phyloP scores from a whole-genome alignment of 148 eudicot species.

The Dianthus caryophyllus region DNA sequence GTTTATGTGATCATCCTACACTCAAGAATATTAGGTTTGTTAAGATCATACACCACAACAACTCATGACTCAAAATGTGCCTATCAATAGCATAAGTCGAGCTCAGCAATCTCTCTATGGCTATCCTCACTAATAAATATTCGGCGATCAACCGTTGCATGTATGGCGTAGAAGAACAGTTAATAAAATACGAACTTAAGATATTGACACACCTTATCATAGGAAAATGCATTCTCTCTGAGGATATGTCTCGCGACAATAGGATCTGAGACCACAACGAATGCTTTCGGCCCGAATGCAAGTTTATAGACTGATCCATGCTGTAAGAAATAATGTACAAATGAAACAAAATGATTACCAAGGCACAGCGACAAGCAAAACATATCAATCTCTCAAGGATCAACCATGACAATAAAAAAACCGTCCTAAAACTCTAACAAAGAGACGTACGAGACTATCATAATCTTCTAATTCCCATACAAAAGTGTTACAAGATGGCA shows the following conservation, averaged over 20 bases:
- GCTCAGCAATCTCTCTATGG: neutral
- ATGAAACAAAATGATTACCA: neutral
- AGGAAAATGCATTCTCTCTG: conserved; percentile 92
- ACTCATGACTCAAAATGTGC: too few species aligned
- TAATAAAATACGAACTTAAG: neutral
- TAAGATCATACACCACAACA: too few species aligned
- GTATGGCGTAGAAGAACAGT: neutral
- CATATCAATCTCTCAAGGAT: neutral
- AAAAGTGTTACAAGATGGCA: neutral
- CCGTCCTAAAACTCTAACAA: neutral
- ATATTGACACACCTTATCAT: conserved; percentile 75
- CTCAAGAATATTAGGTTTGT: too few species aligned
- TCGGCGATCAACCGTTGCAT: neutral
- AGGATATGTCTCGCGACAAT: conserved; percentile 83
- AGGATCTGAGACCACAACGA: conserved; percentile 96
- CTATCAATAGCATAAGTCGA: too few species aligned
- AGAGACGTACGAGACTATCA: neutral
- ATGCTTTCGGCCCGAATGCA: conserved; percentile 99
- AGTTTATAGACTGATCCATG: conserved; percentile 97
- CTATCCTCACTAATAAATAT: neutral
- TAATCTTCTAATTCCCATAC: neutral
- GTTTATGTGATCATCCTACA: too few species aligned
- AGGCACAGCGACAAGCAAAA: neutral
- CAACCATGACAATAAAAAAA: neutral
- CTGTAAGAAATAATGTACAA: conserved; percentile 36